Conservation (phyloP, 768 basidiomycete genomes). For the Steccherinum ochraceum region DNA sequence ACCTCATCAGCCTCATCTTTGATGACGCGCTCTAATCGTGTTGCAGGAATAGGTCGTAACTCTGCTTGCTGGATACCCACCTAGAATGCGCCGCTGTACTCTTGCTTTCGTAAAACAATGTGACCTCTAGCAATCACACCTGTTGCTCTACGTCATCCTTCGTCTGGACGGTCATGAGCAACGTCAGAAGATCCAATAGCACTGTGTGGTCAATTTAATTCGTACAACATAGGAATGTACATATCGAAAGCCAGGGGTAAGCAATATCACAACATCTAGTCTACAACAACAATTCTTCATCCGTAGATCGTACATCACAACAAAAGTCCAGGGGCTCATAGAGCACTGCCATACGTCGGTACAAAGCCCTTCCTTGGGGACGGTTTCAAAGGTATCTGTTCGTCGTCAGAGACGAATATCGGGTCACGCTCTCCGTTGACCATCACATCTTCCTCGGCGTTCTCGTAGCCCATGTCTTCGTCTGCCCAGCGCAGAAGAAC, state of each 20-base stretch:
- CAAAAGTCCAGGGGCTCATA: neutral
- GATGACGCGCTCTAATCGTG: no score
- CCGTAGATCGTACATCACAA: neutral
- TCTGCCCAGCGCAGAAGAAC: constrained; percentile 41
- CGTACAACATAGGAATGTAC: neutral
- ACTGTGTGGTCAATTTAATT: neutral
- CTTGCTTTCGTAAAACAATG: no score
- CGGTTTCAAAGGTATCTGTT: constrained; percentile 41
- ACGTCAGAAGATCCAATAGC: neutral
- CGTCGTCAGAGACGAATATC: constrained; percentile 28
- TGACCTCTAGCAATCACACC: no score
- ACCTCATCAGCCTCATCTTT: no score
- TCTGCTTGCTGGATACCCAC: neutral
- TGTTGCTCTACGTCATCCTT: no score
- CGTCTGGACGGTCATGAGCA: no score
- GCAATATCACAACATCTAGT: neutral
- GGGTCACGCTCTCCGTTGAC: constrained; percentile 32
- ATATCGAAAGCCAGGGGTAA: no score
- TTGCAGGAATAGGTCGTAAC: no score
- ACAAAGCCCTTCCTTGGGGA: constrained; percentile 18
- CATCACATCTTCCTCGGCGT: constrained; percentile 34
- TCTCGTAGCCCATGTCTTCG: constrained; percentile 36
- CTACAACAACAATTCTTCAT: neutral
- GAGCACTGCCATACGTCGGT: constrained; percentile 14
- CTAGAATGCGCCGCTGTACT: no score